Percentiles rank a stretch among this genome's conserved stretches.
phyloP scores from a whole-genome alignment of 305 asterid genomes.

The Fraxinus latifolia region DNA sequence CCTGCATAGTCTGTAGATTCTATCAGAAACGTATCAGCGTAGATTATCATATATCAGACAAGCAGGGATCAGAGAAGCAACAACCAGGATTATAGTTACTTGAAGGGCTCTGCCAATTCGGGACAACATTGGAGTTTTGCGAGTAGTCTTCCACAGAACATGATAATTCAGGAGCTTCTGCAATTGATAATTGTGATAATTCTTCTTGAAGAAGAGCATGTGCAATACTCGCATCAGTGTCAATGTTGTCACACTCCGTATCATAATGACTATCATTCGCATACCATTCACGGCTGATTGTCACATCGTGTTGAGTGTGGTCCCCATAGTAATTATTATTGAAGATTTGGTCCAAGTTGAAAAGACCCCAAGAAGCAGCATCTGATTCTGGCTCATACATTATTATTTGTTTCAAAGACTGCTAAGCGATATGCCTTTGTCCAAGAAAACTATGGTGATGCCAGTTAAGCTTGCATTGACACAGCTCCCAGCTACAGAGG shows the following conservation, averaged over 20 bases:
- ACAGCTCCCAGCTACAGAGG: conserved; percentile 18
- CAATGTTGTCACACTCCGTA: conserved; percentile 30
- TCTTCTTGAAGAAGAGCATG: conserved; percentile 69
- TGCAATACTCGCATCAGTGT: conserved; percentile 57
- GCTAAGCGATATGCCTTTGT: conserved; percentile 23
- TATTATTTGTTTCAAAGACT: conserved; percentile 27
- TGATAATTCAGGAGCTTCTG: conserved; percentile 51
- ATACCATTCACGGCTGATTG: conserved; percentile 65
- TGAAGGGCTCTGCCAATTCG: conserved; percentile 50
- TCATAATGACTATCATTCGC: conserved; percentile 40
- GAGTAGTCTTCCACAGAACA: conserved; percentile 43
- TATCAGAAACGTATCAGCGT: conserved; percentile 21
- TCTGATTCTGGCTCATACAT: conserved; percentile 77
- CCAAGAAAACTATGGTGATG: conserved; percentile 20
- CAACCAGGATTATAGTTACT: conserved; percentile 47
- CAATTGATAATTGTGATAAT: conserved; percentile 50
- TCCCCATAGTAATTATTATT: conserved; percentile 75
- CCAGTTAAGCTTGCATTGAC: conserved; percentile 16
- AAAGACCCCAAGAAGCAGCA: conserved; percentile 55
- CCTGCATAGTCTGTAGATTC: conserved; percentile 38
- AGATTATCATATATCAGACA: conserved; percentile 16
- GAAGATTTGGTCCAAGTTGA: conserved; percentile 61
- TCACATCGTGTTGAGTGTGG: conserved; percentile 63
- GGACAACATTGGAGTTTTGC: conserved; percentile 37
- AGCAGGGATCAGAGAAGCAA: conserved; percentile 23